Percentiles rank a stretch among this genome's conserved stretches.
These are phyloP conservation scores for Seiridium unicorne DNA, from an alignment of 2,329 filamentous ascomycete genomes.

Conservation along the genomic window DNA sequence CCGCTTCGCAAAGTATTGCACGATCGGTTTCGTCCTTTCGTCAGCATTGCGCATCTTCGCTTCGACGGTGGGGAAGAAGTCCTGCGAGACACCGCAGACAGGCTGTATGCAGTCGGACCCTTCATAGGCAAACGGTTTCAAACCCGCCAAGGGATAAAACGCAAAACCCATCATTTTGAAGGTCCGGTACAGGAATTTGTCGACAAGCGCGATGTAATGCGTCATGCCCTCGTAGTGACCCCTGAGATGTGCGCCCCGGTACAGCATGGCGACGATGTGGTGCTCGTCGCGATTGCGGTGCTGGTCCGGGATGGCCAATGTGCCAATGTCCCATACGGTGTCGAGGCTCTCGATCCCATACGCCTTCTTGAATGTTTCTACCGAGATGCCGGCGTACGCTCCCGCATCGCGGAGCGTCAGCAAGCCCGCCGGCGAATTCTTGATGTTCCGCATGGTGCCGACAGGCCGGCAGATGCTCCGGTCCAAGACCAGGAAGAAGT, in stretches of 20 bases:
- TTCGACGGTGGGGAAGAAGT: constrained; percentile 5
- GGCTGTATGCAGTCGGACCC: constrained; percentile 8
- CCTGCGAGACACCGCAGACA: constrained; percentile 5
- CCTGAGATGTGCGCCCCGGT: constrained; percentile 9
- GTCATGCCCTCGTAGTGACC: constrained; percentile 6
- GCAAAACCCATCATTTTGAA: constrained; percentile 9
- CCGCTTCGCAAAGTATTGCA: constrained; percentile 2
- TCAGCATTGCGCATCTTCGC: neutral
- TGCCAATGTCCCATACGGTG: constrained; percentile 11
- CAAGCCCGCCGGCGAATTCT: constrained; percentile 4
- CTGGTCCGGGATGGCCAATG: constrained; percentile 6
- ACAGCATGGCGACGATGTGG: constrained; percentile 10
- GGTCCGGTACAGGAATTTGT: constrained; percentile 7
- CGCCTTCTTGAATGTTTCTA: neutral
- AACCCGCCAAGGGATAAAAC: constrained; percentile 8
- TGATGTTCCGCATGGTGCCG: constrained; percentile 8
- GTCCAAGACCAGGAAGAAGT: constrained; percentile 12
- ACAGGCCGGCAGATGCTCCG: neutral
- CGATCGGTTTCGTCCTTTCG: neutral
- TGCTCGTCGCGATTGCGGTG: constrained; percentile 8
- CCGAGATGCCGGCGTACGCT: constrained; percentile 1
- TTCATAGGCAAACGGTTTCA: constrained; percentile 8
- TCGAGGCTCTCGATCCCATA: constrained; percentile 7
- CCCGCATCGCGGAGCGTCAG: constrained; percentile 9
- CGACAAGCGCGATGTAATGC: constrained; percentile 11